Evolutionary conservation across 2,329 filamentous ascomycete genomes (phyloP).

Genomic region (Celoporthe dispersa): DNA sequence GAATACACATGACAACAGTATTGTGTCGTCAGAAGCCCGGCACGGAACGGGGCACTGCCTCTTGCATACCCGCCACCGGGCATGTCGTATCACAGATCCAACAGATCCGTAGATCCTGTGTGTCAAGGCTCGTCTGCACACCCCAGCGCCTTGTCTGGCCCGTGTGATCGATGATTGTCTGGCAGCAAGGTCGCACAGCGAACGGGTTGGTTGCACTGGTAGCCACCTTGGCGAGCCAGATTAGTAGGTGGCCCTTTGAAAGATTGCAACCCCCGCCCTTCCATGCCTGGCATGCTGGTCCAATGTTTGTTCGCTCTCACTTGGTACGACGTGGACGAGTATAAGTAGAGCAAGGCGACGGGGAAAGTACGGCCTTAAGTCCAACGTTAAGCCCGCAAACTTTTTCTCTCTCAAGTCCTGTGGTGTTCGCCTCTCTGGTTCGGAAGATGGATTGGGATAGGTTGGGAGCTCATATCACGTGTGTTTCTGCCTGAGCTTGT

Average conservation of each 20-base stretch:
- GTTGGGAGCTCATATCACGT: constrained; percentile 14
- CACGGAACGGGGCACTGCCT: not conserved
- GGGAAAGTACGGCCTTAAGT: constrained; percentile 26
- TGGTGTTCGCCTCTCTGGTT: constrained; percentile 22
- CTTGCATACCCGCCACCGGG: constrained; percentile 22
- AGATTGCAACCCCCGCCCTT: not conserved
- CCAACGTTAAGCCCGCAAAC: not conserved
- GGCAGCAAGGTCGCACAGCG: constrained; percentile 22
- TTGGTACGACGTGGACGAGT: constrained; percentile 17
- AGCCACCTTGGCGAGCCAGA: constrained; percentile 16
- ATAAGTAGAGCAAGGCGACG: constrained; percentile 4
- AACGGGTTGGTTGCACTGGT: constrained; percentile 20
- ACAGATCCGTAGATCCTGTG: constrained; percentile 18
- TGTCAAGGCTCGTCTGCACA: constrained; percentile 12
- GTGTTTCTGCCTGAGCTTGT: constrained; percentile 30
- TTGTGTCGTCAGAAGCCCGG: not conserved
- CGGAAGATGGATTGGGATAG: constrained; percentile 12
- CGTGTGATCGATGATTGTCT: constrained; percentile 22
- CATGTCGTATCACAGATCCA: constrained; percentile 17
- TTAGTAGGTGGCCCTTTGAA: constrained; percentile 6
- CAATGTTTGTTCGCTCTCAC: constrained; percentile 22
- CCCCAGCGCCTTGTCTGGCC: constrained; percentile 25
- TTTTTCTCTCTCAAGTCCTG: not conserved
- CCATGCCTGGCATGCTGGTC: constrained; percentile 6
- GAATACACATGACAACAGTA: not conserved